These are phyloP conservation scores for Botrytis porri DNA, from an alignment of 2,329 filamentous ascomycete species.

Conservation along the genomic window DNA sequence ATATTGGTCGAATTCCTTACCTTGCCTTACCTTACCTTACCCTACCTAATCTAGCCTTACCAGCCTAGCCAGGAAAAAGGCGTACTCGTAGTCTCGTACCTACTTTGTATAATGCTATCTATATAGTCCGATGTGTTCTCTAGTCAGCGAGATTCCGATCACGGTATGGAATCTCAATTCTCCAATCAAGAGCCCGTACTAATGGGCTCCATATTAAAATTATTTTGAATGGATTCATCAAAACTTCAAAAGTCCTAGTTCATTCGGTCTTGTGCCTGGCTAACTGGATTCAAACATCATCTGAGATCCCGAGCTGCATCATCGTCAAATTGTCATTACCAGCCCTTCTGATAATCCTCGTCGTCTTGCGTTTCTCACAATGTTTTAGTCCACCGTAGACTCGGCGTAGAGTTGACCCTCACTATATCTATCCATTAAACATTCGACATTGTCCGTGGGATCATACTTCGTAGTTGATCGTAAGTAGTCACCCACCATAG, in stretches of 20 bases:
- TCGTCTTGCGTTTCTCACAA: background rate
- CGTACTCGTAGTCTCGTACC: background rate
- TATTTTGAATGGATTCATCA: background rate
- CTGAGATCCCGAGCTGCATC: slow-evolving; percentile 9
- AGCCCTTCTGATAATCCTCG: slow-evolving; percentile 7
- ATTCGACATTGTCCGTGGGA: background rate
- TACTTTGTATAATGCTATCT: background rate
- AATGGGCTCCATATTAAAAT: slow-evolving; percentile 1
- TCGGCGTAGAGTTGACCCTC: background rate
- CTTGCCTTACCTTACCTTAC: too few species aligned
- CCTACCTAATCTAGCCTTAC: background rate
- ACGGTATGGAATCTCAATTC: background rate
- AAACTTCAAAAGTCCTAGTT: background rate
- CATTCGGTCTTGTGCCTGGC: slow-evolving; percentile 2
- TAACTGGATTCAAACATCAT: slow-evolving; percentile 1
- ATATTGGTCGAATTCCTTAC: background rate
- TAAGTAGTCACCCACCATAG: background rate
- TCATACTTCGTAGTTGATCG: background rate
- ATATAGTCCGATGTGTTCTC: background rate
- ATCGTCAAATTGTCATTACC: background rate
- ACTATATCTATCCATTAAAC: background rate
- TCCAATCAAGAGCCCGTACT: background rate
- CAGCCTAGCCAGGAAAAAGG: background rate
- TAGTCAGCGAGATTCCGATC: background rate
- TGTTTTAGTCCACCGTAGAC: background rate